phyloP scores from a whole-genome alignment of 805 yeast genomes.

The Metschnikowia anglica region DNA sequence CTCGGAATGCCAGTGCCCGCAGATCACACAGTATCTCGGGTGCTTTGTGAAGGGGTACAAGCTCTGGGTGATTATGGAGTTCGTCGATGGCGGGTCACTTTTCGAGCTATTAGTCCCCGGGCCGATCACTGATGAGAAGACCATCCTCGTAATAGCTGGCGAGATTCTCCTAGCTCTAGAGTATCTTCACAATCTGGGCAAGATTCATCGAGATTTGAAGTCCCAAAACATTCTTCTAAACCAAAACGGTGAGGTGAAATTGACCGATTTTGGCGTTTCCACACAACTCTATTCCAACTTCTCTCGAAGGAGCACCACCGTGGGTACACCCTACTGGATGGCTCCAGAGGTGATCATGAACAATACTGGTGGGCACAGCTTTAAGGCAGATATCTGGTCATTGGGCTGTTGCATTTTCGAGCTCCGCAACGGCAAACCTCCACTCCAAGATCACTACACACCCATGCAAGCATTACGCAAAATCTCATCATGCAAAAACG shows the following conservation, averaged over 20 bases:
- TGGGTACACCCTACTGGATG: conserved; percentile 66
- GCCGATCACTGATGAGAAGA: conserved; percentile 52
- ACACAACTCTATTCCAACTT: conserved; percentile 44
- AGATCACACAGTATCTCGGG: conserved; percentile 68
- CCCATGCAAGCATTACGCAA: conserved; percentile 47
- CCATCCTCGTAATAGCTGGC: conserved; percentile 51
- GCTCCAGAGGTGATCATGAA: conserved; percentile 60
- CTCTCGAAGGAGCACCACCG: conserved; percentile 44
- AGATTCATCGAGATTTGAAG: conserved; percentile 63
- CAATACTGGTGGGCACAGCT: conserved; percentile 55
- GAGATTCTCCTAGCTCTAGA: conserved; percentile 60
- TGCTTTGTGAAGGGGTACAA: conserved; percentile 68
- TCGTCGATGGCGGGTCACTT: conserved; percentile 74
- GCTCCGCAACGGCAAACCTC: conserved; percentile 70
- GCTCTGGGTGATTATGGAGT: conserved; percentile 81
- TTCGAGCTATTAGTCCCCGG: conserved; percentile 61
- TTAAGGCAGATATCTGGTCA: conserved; percentile 76
- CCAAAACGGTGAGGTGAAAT: conserved; percentile 39
- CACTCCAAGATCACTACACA: conserved; percentile 40
- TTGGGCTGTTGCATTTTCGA: conserved; percentile 78
- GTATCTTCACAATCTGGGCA: conserved; percentile 68
- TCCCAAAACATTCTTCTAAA: conserved; percentile 41
- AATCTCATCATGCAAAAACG: conserved; percentile 33
- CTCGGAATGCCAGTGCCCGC: conserved; percentile 61
- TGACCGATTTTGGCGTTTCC: conserved; percentile 48